Conservation (phyloP, 495 filamentous ascomycete species). For the Sabuloglossum arenarium region DNA sequence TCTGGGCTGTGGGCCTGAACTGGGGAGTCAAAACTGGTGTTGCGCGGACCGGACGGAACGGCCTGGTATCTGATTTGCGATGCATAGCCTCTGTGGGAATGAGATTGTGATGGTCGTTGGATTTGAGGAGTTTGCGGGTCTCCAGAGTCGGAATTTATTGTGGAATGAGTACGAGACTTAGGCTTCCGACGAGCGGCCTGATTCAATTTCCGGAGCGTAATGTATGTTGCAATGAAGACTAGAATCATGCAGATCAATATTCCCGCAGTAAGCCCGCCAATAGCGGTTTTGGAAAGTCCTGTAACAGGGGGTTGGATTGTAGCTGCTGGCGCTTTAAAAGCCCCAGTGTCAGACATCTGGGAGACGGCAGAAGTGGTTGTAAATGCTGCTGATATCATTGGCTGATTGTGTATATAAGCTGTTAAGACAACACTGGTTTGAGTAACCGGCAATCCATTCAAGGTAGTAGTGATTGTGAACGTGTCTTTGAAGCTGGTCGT, state of each 20-base stretch:
- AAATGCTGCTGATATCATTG: no score
- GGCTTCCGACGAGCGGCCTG: not conserved
- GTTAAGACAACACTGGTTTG: not conserved
- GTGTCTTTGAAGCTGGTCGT: not conserved
- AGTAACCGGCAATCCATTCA: not conserved
- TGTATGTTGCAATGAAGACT: not conserved
- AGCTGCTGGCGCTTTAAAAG: not conserved
- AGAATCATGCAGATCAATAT: not conserved
- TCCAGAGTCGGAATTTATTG: no score
- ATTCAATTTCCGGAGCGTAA: not conserved
- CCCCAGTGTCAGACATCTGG: not conserved
- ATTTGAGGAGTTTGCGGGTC: no score
- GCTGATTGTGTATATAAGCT: not conserved
- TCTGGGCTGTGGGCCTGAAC: no score
- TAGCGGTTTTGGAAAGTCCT: not conserved
- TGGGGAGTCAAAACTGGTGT: no score
- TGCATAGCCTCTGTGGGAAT: no score
- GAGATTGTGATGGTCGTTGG: no score
- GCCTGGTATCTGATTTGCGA: no score
- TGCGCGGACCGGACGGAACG: no score
- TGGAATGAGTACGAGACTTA: no score
- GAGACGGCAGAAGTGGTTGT: not conserved
- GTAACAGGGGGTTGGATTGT: not conserved
- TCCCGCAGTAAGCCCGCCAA: not conserved
- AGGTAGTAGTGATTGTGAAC: not conserved